Base-by-base conservation (phyloP, 495 filamentous ascomycete genomes). In the Poronia punctata region DNA sequence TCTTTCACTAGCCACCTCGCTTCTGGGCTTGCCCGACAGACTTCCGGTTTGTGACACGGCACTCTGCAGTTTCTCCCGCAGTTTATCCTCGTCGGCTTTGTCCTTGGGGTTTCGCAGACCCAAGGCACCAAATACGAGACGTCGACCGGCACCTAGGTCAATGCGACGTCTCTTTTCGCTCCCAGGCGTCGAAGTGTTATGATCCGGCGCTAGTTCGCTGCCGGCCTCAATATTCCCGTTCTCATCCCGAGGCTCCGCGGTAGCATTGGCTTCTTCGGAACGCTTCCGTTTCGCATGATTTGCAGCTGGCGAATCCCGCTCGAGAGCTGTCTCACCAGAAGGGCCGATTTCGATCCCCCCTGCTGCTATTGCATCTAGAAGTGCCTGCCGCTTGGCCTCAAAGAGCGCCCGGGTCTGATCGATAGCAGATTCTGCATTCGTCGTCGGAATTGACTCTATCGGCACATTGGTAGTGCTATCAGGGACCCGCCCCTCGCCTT, bases 81-180 rank as follows among this genome's bases (percentile, higher is more conserved):
- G 60, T 22, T 67, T 68, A 9, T 78, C 71, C 52, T 82, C 80
- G 11, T 87, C 82, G 42, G 74, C 71, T 50, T 84, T 80, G 3
- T 71, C 78, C 40, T 74, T 78, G 2, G 85, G 84, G 7, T 70
- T 72, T 40, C 72, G 72, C 4, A 87, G 62, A 22, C 84, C 85
- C n/a, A 88, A 66, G 16, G 82, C 76, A 14, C 80, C 78, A 50
- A 88, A 88, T 0, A 92, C 52, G 45, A 89, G 55, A 44, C 85
- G 68, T 28, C 75, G 72, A 3, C 78, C 77, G 41, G 82, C 79
- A 7, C 65, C 75, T 3, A 86, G 47, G 51, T 89, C 82, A 14
- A 87, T 54, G 39, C 66, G 68, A 1, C 66, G 64, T 40, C 71
- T 70, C 31, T 62, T 61, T 45, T 66, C 59, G 26, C 54, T 59